phyloP scores from a whole-genome alignment of 768 basidiomycete genomes.

The Auricularia auricula-judae region DNA sequence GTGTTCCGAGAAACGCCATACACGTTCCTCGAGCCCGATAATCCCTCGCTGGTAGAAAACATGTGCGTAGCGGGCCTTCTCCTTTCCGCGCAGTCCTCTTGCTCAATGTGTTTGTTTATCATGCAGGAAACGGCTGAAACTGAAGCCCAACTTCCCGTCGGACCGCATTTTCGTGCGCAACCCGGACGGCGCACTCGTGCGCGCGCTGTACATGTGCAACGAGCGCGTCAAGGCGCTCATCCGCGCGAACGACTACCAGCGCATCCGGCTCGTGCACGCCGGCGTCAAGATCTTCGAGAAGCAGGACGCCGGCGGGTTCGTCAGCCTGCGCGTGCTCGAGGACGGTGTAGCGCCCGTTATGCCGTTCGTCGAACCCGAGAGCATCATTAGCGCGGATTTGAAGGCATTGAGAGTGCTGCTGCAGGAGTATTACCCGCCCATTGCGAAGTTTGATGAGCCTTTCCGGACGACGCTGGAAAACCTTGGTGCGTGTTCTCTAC shows the following conservation, averaged over 20 bases:
- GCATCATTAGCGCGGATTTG: slow-evolving; percentile 50
- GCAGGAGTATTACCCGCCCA: slow-evolving; percentile 70
- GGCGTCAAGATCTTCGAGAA: slow-evolving; percentile 90
- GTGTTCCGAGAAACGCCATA: slow-evolving; percentile 87
- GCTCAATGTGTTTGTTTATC: background rate
- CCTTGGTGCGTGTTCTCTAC: slow-evolving; percentile 32
- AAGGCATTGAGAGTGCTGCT: slow-evolving; percentile 54
- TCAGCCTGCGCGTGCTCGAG: slow-evolving; percentile 58
- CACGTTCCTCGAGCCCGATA: slow-evolving; percentile 61
- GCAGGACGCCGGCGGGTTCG: slow-evolving; percentile 50
- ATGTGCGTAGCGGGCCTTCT: slow-evolving; percentile 39
- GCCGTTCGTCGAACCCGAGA: slow-evolving; percentile 60
- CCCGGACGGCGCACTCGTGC: slow-evolving; percentile 46
- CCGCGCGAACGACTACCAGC: slow-evolving; percentile 67
- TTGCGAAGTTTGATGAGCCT: slow-evolving; percentile 46
- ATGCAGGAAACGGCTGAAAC: slow-evolving; percentile 59
- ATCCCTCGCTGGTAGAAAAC: slow-evolving; percentile 61
- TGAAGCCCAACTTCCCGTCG: slow-evolving; percentile 60
- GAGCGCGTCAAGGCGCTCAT: slow-evolving; percentile 75
- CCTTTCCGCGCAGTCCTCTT: background rate
- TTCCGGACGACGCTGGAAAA: slow-evolving; percentile 45
- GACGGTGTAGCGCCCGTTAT: slow-evolving; percentile 79
- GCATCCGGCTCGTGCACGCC: slow-evolving; percentile 79
- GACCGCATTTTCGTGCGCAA: slow-evolving; percentile 81
- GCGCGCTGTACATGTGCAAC: slow-evolving; percentile 84